Conservation (phyloP, 805 yeast genomes). For the Danielozyma ontarioensis region DNA sequence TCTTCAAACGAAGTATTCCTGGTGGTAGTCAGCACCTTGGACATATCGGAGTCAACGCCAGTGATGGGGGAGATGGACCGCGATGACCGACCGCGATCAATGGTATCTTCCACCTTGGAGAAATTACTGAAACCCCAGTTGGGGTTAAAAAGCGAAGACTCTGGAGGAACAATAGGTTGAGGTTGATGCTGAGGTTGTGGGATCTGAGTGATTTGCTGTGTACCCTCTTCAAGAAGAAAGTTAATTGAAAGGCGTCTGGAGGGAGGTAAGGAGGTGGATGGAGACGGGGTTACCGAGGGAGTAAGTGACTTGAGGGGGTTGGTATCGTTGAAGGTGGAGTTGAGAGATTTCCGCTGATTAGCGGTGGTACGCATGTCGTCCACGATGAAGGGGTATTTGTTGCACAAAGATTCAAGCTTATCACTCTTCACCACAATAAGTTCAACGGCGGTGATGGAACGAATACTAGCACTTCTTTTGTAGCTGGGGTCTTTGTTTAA, state of each 20-base stretch:
- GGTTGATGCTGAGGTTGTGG: constrained; percentile 8
- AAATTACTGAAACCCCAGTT: constrained; percentile 16
- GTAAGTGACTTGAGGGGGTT: too few species aligned
- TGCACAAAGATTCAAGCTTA: constrained; percentile 48
- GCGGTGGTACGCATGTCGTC: constrained; percentile 62
- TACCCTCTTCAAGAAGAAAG: constrained; percentile 11
- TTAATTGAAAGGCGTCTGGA: constrained; percentile 16
- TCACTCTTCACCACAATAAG: constrained; percentile 56
- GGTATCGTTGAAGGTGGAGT: constrained; percentile 13
- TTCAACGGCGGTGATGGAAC: constrained; percentile 57
- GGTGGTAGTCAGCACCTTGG: constrained; percentile 2
- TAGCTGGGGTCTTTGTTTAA: constrained; percentile 22
- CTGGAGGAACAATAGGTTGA: not conserved
- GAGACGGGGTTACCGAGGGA: not conserved
- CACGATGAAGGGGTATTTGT: constrained; percentile 52
- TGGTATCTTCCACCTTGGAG: not conserved
- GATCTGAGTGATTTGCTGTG: constrained; percentile 4
- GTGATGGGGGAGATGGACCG: constrained; percentile 15
- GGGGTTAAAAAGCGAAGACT: constrained; percentile 12
- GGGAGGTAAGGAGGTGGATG: constrained; percentile 10
- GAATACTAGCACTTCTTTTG: constrained; percentile 55
- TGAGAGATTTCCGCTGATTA: constrained; percentile 35
- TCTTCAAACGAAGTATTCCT: constrained; percentile 6
- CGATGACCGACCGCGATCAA: constrained; percentile 1
- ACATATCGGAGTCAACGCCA: constrained; percentile 4